A percentile compares a stretch with the other conserved stretches of the same genome.
Evolutionary conservation across 75 land plant species (phyloP).

Genomic region (Pinus taeda): DNA sequence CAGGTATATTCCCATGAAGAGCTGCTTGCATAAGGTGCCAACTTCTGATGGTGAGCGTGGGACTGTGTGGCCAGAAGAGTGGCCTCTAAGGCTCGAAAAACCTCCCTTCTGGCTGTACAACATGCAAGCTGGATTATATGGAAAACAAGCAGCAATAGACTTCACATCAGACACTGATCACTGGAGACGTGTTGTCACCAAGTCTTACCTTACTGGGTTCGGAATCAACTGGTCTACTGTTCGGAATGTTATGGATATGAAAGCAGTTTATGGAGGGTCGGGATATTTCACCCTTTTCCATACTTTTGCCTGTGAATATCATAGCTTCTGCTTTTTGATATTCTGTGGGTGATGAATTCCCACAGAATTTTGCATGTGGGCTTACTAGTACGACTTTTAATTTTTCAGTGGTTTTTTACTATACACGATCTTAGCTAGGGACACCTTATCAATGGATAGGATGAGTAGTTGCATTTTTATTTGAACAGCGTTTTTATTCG

Average conservation of each 20-base stretch:
- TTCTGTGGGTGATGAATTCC: not conserved
- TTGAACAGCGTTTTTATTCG: not conserved
- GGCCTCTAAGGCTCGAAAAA: conserved; percentile 74
- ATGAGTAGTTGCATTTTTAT: not conserved
- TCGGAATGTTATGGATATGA: conserved; percentile 89
- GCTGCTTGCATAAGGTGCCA: conserved; percentile 66
- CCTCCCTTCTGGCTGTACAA: conserved; percentile 69
- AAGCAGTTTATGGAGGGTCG: conserved; percentile 86
- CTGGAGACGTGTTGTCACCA: conserved; percentile 65
- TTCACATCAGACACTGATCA: conserved; percentile 55
- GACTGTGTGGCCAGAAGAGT: conserved; percentile 81
- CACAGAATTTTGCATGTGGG: not conserved
- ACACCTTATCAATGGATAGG: not conserved
- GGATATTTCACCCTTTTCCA: not conserved
- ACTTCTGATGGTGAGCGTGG: conserved; percentile 65
- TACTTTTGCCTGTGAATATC: not conserved
- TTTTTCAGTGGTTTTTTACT: not conserved
- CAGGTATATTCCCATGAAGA: conserved; percentile 72
- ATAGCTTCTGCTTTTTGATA: not conserved
- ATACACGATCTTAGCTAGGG: not conserved
- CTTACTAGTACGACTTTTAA: not conserved
- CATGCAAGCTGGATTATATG: conserved; percentile 50
- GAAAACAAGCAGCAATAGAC: conserved; percentile 58
- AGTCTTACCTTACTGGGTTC: conserved; percentile 65
- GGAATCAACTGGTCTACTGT: conserved; percentile 75